These are phyloP conservation scores for Curvularia verruculosa DNA, from an alignment of 2,329 filamentous ascomycete species.

Conservation along the genomic window DNA sequence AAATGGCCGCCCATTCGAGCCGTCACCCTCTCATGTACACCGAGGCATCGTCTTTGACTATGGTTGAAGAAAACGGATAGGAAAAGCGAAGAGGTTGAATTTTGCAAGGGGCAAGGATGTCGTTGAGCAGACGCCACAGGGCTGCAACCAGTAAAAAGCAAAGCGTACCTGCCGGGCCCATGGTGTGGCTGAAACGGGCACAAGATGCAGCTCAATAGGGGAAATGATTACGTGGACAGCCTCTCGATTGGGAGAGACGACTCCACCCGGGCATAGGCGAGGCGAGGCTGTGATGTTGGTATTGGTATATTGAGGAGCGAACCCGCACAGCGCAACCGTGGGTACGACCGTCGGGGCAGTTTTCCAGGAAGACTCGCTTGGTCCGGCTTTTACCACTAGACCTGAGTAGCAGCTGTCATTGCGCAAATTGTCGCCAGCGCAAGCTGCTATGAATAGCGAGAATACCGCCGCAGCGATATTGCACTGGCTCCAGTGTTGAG, in stretches of 20 bases:
- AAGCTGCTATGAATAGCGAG: background rate
- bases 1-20: background rate
- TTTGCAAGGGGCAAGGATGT: background rate
- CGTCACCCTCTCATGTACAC: background rate
- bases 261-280: conserved; percentile 11
- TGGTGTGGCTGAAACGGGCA: conserved; percentile 15
- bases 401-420: background rate
- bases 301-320: background rate
- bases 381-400: background rate
- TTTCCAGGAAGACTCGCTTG: background rate
- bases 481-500: background rate
- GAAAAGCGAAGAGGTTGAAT: background rate
- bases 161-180: conserved; percentile 3
- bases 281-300: conserved; percentile 1
- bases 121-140: conserved; percentile 6
- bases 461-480: background rate
- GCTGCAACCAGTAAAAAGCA: conserved; percentile 11
- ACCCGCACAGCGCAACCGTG: background rate
- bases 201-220: conserved; percentile 12
- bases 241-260: conserved; percentile 6
- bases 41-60: background rate
- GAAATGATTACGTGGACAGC: conserved; percentile 17
- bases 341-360: background rate
- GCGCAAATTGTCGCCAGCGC: background rate
- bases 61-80: background rate